Evolutionary conservation across 306 rosid species (phyloP), one percentile per base, ranked within the genome.

Genomic region (Ceratonia siliqua): DNA sequence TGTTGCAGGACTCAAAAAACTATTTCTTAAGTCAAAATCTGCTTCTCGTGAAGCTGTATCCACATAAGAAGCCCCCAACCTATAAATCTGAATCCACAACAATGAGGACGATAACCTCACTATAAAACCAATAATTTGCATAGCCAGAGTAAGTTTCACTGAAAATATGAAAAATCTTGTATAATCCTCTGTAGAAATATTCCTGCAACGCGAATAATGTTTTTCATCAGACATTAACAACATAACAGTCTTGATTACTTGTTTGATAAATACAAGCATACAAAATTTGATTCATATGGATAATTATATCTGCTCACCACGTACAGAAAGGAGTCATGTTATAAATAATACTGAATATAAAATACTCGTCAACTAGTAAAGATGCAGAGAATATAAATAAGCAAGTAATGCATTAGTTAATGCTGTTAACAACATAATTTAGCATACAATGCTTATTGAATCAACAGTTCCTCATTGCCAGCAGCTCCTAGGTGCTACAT

Each of bases 1-100:
- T 73, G 92, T 74, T 59, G 83, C 39, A 13, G 98, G 97, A 85
- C 89, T 91, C 89, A 94, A 69, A 84, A 94, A 94, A 83, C 94
- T 89, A 87, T 73, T 85, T 79, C 98, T 84, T 24, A 89, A 45
- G 81, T 91, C 97, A 74, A 53, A 81, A 78, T 93, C 97, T 33
- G 86, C 85, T 67, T 80, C 85, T 73, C 89, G 84, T 52, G 91
- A 78, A 79, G 71, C 66, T 62, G 88, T 52, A 63, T 91, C 92
- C 53, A 83, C 70, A 65, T 78, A 70, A 56, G 98, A 83, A 70
- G 89, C 91, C 17, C 98, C 98, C 88, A 89, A 62, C 85, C 98
- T 88, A 85, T 94, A 94, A 70, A 94, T 94, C 88, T 91, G 98
- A 83, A 94, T 89, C 98, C 98, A 94, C 49, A 94, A 79, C 41